Base-by-base conservation (phyloP, 768 basidiomycete species). In the Boletus rufocinnamomeus region DNA sequence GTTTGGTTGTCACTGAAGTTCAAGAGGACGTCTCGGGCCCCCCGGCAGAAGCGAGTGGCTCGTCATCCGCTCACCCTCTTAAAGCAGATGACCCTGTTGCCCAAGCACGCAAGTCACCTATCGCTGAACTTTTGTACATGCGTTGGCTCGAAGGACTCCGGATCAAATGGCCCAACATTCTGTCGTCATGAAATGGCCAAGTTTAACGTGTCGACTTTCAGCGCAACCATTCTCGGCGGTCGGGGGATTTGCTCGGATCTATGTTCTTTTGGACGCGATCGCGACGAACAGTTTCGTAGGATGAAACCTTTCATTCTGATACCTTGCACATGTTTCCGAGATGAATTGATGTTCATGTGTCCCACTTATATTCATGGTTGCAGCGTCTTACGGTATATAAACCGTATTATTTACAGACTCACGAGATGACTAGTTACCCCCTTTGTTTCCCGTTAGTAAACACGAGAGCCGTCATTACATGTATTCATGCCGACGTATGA, bases 91-190 rank as follows among this genome's bases (percentile, higher is more conserved):
- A 84, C 32, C 67, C 79, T 34, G 64, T 60, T 47, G 65, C 67
- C 27, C 79, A 81, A 14, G 71, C 78, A 54, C 82, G 84, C 61
- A 89, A 87, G 71, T 95, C 93, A 55, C 94, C 95, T 7, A 94
- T 98, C 30, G 91, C 94, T 23, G 96, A 98, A 71, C 81, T 98
- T 62, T 77, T 98, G n/a, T 98, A 98, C 72, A 88, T 95, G 82
- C 86, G 96, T 50, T 98, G 96, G 95, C 77, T 98, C 27, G 92
- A 97, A 68, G 95, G 95, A 4, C 75, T 97, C 53, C 88, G 85
- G 74, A 78, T 95, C 68, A 95, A 93, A 72, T 95, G 94, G 94
- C 92, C 92, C 6, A 89, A 80, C 66, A 79, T 91, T 50, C 74
- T 81, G 41, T 80, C 70, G 14, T 72, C 65, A 45, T 69, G 50